Percentiles rank a stretch among this genome's conserved stretches.
These are phyloP conservation scores for Cadophora luteo-olivacea DNA, from an alignment of 2,329 filamentous ascomycete genomes.

Conservation along the genomic window DNA sequence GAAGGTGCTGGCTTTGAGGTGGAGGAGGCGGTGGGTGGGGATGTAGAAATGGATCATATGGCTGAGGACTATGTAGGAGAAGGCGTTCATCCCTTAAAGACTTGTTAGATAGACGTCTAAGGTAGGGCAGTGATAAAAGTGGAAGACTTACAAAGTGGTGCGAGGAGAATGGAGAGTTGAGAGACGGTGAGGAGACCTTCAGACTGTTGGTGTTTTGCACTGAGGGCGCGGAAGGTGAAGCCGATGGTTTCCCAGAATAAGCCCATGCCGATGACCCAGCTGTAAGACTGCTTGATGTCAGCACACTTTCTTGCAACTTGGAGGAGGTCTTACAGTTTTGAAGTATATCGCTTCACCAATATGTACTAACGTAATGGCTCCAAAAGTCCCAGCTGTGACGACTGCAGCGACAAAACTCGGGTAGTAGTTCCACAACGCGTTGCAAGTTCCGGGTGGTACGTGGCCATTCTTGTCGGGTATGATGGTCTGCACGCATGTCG, in stretches of 20 bases:
- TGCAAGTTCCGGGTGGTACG: slow-evolving; percentile 46
- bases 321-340: slow-evolving; percentile 38
- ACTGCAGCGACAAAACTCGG: slow-evolving; percentile 47
- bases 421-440: slow-evolving; percentile 46
- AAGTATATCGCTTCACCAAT: slow-evolving; percentile 44
- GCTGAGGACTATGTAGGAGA: slow-evolving; percentile 41
- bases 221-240: slow-evolving; percentile 49
- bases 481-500: slow-evolving; percentile 49
- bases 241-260: slow-evolving; percentile 49
- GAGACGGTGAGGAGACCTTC: slow-evolving; percentile 43
- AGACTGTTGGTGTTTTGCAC: slow-evolving; percentile 49
- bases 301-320: background rate
- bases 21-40: slow-evolving; percentile 44
- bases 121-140: background rate
- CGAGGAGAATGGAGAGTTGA: slow-evolving; percentile 50
- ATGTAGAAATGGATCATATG: slow-evolving; percentile 42
- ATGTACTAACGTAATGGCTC: slow-evolving; percentile 42
- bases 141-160: slow-evolving; percentile 33
- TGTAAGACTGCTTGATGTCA: slow-evolving; percentile 42
- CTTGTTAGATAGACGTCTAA: background rate
- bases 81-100: slow-evolving; percentile 40
- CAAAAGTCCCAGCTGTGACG: slow-evolving; percentile 45
- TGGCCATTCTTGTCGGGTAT: slow-evolving; percentile 47
- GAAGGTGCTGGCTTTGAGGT: slow-evolving; percentile 44
- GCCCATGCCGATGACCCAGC: slow-evolving; percentile 53